These are phyloP conservation scores for Penicillium italicum DNA, from an alignment of 2,329 filamentous ascomycete genomes.

Conservation along the genomic window DNA sequence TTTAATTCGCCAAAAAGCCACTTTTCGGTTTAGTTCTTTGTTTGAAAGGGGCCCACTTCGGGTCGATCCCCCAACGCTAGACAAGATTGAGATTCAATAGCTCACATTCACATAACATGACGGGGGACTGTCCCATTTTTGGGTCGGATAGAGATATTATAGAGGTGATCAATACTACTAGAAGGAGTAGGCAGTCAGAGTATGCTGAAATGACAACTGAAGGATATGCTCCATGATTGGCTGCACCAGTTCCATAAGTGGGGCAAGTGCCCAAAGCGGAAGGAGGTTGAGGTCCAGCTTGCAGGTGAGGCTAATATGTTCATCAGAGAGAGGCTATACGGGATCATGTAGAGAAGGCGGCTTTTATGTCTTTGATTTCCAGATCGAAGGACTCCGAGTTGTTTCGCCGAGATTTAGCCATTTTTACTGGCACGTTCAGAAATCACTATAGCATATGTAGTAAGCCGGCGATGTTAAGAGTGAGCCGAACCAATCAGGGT, in stretches of 20 bases:
- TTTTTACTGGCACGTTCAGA: too few species aligned
- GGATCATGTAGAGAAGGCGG: too few species aligned
- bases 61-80: not conserved
- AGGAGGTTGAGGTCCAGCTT: too few species aligned
- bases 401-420: not conserved
- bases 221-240: too few species aligned
- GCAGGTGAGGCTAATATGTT: too few species aligned
- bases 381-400: not conserved
- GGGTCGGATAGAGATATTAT: not conserved
- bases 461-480: not conserved
- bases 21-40: not conserved
- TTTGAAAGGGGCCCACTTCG: not conserved
- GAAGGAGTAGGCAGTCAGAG: not conserved
- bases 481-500: not conserved
- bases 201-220: too few species aligned
- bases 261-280: too few species aligned
- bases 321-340: too few species aligned
- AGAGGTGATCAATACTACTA: not conserved
- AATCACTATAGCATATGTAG: too few species aligned
- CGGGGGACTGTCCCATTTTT: not conserved
- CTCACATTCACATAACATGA: not conserved
- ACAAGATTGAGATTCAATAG: slow-evolving; percentile 23
- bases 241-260: not conserved
- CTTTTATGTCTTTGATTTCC: too few species aligned
- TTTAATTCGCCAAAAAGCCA: not conserved